Percentiles rank a stretch among this genome's conserved stretches.
Evolutionary conservation across 2,329 filamentous ascomycete species (phyloP).

Genomic region (Ilyonectria mors-panacis): DNA sequence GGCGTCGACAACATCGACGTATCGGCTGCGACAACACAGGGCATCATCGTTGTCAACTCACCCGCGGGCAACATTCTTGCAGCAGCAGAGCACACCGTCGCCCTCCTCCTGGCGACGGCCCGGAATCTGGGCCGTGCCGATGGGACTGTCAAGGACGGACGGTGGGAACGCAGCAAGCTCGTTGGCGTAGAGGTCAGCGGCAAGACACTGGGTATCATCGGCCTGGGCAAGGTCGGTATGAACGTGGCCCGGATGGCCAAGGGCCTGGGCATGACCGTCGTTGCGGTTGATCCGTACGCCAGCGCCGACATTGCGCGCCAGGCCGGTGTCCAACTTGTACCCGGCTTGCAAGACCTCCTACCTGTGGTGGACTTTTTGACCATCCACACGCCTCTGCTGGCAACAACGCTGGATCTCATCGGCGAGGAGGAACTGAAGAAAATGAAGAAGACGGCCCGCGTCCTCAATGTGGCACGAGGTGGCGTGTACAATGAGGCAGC

Average conservation of each 20-base stretch:
- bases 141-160: constrained; percentile 77
- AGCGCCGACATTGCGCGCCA: constrained; percentile 79
- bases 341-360: constrained; percentile 71
- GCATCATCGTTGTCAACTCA: constrained; percentile 86
- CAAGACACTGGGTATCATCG: constrained; percentile 83
- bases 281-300: constrained; percentile 84
- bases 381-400: constrained; percentile 85
- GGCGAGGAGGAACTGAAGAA: constrained; percentile 74
- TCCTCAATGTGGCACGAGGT: constrained; percentile 85
- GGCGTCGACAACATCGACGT: constrained; percentile 89
- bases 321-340: constrained; percentile 76
- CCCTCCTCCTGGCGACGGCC: constrained; percentile 80
- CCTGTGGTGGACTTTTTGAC: constrained; percentile 82
- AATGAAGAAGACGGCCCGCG: constrained; percentile 82
- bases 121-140: constrained; percentile 81
- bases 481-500: constrained; percentile 86
- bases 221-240: constrained; percentile 86
- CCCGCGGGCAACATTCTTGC: constrained; percentile 86
- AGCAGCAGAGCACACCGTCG: constrained; percentile 84
- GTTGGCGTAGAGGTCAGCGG: constrained; percentile 84
- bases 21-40: constrained; percentile 77
- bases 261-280: constrained; percentile 82
- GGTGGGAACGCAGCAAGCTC: constrained; percentile 82
- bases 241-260: constrained; percentile 85
- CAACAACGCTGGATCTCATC: constrained; percentile 82